Evolutionary conservation across 352 stramenopile species (phyloP), one percentile per base, ranked within the genome.

Genomic region (Phytophthora pseudosyringae): DNA sequence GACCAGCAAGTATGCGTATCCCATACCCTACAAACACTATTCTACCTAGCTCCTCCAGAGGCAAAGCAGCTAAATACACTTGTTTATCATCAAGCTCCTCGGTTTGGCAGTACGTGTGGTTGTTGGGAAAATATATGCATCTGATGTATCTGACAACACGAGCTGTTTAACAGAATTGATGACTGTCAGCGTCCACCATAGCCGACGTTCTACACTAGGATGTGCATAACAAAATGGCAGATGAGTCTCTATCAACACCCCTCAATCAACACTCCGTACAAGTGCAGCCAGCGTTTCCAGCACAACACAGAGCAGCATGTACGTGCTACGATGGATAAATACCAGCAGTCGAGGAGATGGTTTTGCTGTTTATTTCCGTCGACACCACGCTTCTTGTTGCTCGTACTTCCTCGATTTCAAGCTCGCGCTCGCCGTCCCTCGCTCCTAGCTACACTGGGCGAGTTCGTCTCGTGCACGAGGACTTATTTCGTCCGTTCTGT

Each of bases 281-380:
- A 21, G 21, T 21, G 21, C 21, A 21, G 21, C 21, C 21, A 21
- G 21, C 21, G 21, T 21, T 21, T 2, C 21, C 21, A 21, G 21
- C 21, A 21, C 21, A 57, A 44, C 33, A 10, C 35, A 57, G 21
- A 36, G 12, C 12, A 16, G 39, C 16, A 21, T 21, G 21, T 21
- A 35, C 31, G 10, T 9, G 39, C 21, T 47, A 56, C 15, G 28
- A 55, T 36, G 31, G 36, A 35, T 45, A 38, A 51, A 62, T 39
- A 25, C 15, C 26, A 13, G 49, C 41, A 64, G 51, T 64, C 63
- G 45, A 69, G 52, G 56, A 60, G 61, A 75, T 59, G 62, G 46
- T 59, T 67, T 68, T 67, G 61, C 52, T 61, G 67, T 75, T 75
- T 71, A 75, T 75, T 75, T 71, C 67, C 61, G 53, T 75, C 45